Evolutionary conservation across 2,329 filamentous ascomycete species (phyloP), one percentile per base, ranked within the genome.

Genomic region (Juglanconis sp.): DNA sequence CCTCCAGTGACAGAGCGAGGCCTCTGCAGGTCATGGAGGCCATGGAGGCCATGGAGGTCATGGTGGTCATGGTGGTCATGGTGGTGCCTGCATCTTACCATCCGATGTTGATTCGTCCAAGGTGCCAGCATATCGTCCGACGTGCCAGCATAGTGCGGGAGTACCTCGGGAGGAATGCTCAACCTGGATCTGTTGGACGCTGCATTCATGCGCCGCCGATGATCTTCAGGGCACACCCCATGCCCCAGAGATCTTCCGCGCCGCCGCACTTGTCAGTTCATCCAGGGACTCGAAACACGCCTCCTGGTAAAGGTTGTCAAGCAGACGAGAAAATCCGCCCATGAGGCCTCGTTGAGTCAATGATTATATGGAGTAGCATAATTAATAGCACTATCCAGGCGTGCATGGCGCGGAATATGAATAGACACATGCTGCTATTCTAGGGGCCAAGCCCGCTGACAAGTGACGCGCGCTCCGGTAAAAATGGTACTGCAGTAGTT

Each of bases 181-280:
- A 7, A 54, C 42, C 34, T 53, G 57, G 50, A 34, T 36, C 32
- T 49, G 34, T 53, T 32, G 51, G 49, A 48, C 34, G 9, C 11
- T 47, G 53, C 47, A 32, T 61, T 57, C 54, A 61, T 60, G 52
- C 57, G 52, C 51, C 49, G 57, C 34, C 48, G 44, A 38, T 56
- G 60, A 62, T 62, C 60, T 62, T 62, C 56, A 62, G 17, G 56
- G 60, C 60, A 62, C 60, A 40, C 46, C 60, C 57, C 60, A 62
- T 59, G 56, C 60, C 57, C 44, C n/a, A 31, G 60, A 44, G 47
- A 31, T 44, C 32, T 50, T 40, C 52, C 60, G 54, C 53, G 46
- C 40, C 53, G 52, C 47, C 48, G 60, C 56, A 55, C 48, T 56
- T 56, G 36, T 53, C 53, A 56, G 56, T 49, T 49, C 32, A 49